A percentile compares a stretch with the other conserved stretches of the same genome.
Conservation (phyloP, 371 early-diverging fungal genomes). For the Mortierella sp. region DNA sequence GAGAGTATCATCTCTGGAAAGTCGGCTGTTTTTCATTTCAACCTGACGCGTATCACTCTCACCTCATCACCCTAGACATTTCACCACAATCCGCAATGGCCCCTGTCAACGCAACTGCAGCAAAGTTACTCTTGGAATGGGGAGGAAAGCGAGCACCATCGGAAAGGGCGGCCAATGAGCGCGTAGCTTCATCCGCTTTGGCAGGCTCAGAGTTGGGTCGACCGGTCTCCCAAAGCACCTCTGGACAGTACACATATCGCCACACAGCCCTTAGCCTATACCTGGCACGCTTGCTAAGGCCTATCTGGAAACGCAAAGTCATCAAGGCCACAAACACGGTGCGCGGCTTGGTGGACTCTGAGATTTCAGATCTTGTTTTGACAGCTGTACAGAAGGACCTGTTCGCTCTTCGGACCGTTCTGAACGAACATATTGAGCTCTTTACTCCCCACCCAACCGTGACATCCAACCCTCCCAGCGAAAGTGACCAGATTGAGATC, state of each 20-base stretch:
- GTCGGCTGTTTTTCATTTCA: too few relatives aligned
- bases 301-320: constrained; percentile 76
- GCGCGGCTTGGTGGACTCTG: constrained; percentile 48
- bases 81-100: constrained; percentile 20
- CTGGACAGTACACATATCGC: constrained; percentile 66
- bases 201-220: constrained; percentile 61
- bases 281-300: constrained; percentile 73
- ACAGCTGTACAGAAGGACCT: constrained; percentile 60
- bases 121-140: constrained; percentile 63
- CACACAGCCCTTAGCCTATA: constrained; percentile 86
- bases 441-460: constrained; percentile 35
- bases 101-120: constrained; percentile 54
- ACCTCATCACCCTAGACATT: constrained; percentile 11
- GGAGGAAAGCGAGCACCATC: constrained; percentile 68
- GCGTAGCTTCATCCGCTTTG: constrained; percentile 21
- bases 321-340: constrained; percentile 48
- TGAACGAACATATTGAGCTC: constrained; percentile 54
- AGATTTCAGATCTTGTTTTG: constrained; percentile 53
- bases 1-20: not conserved
- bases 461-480: constrained; percentile 43
- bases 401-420: constrained; percentile 57
- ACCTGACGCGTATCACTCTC: too few relatives aligned
- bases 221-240: constrained; percentile 60
- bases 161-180: constrained; percentile 26
- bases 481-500: constrained; percentile 48